Base-by-base conservation (phyloP, 768 basidiomycete genomes). In the Kwoniella dendrophila region DNA sequence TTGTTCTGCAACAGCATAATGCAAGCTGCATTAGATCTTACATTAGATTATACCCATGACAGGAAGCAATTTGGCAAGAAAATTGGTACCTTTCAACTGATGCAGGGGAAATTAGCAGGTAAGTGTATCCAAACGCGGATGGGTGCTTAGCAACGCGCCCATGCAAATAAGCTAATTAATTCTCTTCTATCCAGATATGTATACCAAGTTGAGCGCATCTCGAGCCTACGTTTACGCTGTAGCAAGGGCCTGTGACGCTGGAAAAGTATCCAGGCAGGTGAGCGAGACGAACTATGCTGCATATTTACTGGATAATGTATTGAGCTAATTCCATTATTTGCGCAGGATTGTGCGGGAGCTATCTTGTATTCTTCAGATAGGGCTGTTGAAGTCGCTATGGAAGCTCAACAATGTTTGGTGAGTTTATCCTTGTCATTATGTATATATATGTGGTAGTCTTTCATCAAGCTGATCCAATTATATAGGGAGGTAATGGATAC, bases 301-400 rank as follows among this genome's bases (percentile, higher is more conserved):
- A 8, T 4, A 32, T 20, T 7, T 4, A 18, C 11, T 12, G 32
- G 1, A n/a, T n/a, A n/a, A n/a, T 26, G 24, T n/a, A 20, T 11
- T 44, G 11, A 44, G 11, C 43, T 32, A 20, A 33, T 16, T 33
- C 11, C n/a, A 5, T 4, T 24, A 14, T 1, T 47, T 12, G 14
- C n/a, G n/a, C 74, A 93, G 92, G 94, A 97, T 74, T 97, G 94
- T 69, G 94, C 94, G 8, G 93, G 92, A 18, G 91, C 90, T 1
- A 96, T 97, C 62, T 75, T 97, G 45, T 95, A 94, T 79, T 90
- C 92, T 20, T 92, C 92, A 0, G 94, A 97, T 72, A 88, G 86
- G 71, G 89, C 92, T 26, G 87, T 95, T 24, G 91, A 96, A 77
- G 90, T 96, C 12, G 87, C 92, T 3, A 80, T 90, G 71, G 92